phyloP scores from a whole-genome alignment of 257 asterid species.

The Mitragyna speciosa region DNA sequence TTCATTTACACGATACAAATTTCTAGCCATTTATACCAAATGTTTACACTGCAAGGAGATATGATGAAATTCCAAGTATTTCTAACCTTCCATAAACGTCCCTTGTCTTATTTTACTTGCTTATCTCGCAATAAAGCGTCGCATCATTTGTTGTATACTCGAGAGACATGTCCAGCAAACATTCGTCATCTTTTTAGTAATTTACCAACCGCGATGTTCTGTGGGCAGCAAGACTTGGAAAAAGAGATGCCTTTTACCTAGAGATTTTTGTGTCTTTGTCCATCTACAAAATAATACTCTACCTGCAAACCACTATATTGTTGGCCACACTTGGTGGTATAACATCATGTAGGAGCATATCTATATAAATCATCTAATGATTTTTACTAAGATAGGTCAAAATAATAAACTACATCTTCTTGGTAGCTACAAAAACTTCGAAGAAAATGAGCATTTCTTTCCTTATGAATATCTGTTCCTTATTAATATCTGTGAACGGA shows the following conservation, averaged over 20 bases:
- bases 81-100: too few relatives aligned
- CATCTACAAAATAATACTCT: too few relatives aligned
- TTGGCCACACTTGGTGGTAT: not conserved
- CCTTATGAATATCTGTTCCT: not conserved
- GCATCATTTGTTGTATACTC: too few relatives aligned
- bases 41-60: not conserved
- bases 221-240: too few relatives aligned
- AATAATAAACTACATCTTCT: not conserved
- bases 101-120: too few relatives aligned
- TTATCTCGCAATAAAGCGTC: too few relatives aligned
- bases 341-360: not conserved
- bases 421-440: not conserved
- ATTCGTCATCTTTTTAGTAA: not conserved
- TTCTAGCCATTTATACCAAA: too few relatives aligned
- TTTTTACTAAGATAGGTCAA: not conserved
- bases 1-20: not conserved
- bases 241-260: too few relatives aligned
- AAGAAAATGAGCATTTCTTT: not conserved
- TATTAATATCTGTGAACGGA: not conserved
- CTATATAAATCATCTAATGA: not conserved
- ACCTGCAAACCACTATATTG: not conserved
- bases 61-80: too few relatives aligned
- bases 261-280: too few relatives aligned
- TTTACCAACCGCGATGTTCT: not conserved
- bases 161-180: too few relatives aligned